A percentile compares a stretch with the other conserved stretches of the same genome.
Conservation (phyloP, 164 flowering plant species). For the Saururus chinensis region DNA sequence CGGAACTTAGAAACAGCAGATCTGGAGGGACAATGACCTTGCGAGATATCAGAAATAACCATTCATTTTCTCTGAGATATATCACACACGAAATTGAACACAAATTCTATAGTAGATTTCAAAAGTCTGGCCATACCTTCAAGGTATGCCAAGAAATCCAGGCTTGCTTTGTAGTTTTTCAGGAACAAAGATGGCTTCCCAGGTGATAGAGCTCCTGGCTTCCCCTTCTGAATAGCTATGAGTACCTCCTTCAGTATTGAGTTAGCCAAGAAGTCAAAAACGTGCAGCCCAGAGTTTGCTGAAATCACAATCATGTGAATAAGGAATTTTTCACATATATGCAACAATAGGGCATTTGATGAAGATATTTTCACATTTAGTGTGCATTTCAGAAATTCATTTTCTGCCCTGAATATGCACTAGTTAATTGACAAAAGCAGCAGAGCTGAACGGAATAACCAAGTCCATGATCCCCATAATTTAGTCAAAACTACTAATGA, state of each 20-base stretch:
- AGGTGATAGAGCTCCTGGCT: constrained; percentile 94
- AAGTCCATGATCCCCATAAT: neutral
- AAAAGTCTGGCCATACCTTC: constrained; percentile 51
- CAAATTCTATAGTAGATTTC: neutral
- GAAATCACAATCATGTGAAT: constrained; percentile 9
- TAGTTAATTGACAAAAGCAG: neutral
- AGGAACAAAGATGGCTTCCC: constrained; percentile 88
- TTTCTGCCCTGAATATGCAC: neutral
- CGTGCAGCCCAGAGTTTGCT: constrained; percentile 96
- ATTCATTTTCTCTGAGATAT: neutral
- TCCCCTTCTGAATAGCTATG: constrained; percentile 71
- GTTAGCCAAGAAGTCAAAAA: constrained; percentile 90
- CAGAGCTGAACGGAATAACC: neutral
- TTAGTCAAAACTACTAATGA: neutral
- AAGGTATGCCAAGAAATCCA: constrained; percentile 63
- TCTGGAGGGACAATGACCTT: constrained; percentile 85
- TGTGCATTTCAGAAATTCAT: neutral
- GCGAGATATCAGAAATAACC: constrained; percentile 23
- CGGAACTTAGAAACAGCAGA: constrained; percentile 78
- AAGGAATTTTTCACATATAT: neutral
- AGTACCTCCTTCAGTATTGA: constrained; percentile 94
- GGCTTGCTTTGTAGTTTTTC: constrained; percentile 80
- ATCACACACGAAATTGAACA: neutral
- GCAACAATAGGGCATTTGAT: neutral
- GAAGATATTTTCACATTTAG: neutral